phyloP scores from a whole-genome alignment of 2,329 filamentous ascomycete genomes.

The Epichloe bromicola region DNA sequence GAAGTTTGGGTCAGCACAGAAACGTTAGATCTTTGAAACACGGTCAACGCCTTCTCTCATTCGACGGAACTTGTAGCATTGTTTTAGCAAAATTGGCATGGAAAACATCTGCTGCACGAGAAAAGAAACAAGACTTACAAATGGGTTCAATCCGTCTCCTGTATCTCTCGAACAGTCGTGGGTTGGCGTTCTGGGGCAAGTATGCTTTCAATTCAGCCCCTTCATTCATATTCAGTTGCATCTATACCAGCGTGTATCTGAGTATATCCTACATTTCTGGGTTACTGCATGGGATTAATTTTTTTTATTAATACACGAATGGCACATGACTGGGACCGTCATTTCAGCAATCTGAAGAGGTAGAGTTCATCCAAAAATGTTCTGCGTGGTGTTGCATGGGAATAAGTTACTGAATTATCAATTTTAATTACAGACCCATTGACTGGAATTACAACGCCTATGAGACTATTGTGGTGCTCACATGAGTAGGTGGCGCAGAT shows the following conservation, averaged over 20 bases:
- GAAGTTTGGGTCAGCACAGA: conserved; percentile 6
- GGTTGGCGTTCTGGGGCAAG: neutral
- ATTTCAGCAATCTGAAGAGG: neutral
- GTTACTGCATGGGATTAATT: conserved; percentile 6
- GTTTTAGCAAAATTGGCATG: neutral
- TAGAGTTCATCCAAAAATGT: neutral
- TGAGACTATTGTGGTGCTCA: neutral
- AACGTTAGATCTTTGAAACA: conserved; percentile 3
- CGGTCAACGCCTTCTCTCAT: neutral
- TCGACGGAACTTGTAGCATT: neutral
- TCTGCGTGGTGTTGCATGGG: neutral
- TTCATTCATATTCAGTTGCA: conserved; percentile 1
- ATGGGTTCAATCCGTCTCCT: neutral
- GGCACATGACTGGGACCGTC: neutral
- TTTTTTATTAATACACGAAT: neutral
- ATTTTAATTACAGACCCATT: neutral
- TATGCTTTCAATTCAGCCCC: neutral
- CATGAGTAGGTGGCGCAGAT: neutral
- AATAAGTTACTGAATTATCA: neutral
- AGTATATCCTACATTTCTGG: conserved; percentile 5
- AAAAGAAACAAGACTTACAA: neutral
- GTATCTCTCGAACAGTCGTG: neutral
- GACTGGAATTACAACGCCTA: neutral
- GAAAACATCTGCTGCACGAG: neutral
- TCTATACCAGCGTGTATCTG: conserved; percentile 1